Conservation (phyloP, 2,329 filamentous ascomycete species). For the Laburnicola sp. region DNA sequence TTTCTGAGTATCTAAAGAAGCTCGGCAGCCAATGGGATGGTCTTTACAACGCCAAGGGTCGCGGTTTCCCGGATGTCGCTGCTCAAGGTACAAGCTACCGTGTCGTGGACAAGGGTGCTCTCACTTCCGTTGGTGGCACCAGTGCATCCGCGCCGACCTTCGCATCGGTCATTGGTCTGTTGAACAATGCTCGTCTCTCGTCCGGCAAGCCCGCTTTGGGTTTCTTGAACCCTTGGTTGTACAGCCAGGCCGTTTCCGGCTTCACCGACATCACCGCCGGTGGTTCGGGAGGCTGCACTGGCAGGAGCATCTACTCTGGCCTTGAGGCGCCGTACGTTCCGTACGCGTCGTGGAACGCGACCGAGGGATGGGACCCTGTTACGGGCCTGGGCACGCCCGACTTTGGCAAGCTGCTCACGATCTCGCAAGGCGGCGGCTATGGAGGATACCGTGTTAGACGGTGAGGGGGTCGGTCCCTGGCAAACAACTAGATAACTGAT, state of each 20-base stretch:
- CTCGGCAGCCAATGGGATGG: conserved; percentile 47
- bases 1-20: conserved; percentile 44
- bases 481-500: background rate
- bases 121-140: conserved; percentile 43
- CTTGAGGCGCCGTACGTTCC: conserved; percentile 46
- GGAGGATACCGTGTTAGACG: conserved; percentile 17
- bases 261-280: conserved; percentile 56
- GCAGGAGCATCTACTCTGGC: conserved; percentile 44
- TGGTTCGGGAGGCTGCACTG: conserved; percentile 51
- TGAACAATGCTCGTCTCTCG: conserved; percentile 46
- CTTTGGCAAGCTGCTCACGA: conserved; percentile 38
- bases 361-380: conserved; percentile 55
- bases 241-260: conserved; percentile 48
- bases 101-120: conserved; percentile 39
- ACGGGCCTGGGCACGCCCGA: conserved; percentile 49
- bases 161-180: conserved; percentile 41
- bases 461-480: background rate
- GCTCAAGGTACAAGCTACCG: conserved; percentile 44
- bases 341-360: conserved; percentile 57
- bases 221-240: conserved; percentile 48
- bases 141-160: conserved; percentile 46
- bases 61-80: conserved; percentile 52
- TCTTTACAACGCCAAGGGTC: conserved; percentile 49
- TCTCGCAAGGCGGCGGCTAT: conserved; percentile 25
- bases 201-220: conserved; percentile 41